Evolutionary conservation across 768 basidiomycete genomes (phyloP).

Genomic region (Rhizopogon vulgaris): DNA sequence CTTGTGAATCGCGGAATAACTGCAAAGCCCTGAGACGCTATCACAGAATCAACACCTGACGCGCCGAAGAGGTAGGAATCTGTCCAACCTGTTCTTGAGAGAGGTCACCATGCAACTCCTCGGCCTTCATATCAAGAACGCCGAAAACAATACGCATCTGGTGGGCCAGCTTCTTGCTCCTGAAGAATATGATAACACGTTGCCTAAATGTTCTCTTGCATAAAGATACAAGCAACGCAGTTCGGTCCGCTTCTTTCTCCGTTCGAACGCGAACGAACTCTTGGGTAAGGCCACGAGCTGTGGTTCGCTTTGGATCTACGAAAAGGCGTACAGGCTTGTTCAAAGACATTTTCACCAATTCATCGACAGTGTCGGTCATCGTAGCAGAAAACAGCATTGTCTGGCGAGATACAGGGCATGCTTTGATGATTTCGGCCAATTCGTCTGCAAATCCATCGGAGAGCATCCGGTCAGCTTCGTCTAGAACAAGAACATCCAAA

Average conservation of each 20-base stretch:
- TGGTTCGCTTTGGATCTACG: slow-evolving; percentile 88
- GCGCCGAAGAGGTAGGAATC: neutral
- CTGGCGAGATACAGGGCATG: slow-evolving; percentile 83
- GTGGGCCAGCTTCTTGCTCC: slow-evolving; percentile 96
- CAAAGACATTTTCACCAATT: slow-evolving; percentile 86
- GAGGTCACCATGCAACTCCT: slow-evolving; percentile 92
- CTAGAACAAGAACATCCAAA: slow-evolving; percentile 88
- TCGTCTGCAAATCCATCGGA: slow-evolving; percentile 95
- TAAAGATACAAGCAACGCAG: slow-evolving; percentile 69
- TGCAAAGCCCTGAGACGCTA: slow-evolving; percentile 85
- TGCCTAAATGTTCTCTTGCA: slow-evolving; percentile 86
- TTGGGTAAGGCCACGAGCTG: slow-evolving; percentile 81
- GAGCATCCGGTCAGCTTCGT: slow-evolving; percentile 98
- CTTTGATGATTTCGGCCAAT: slow-evolving; percentile 85
- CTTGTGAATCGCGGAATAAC: slow-evolving; percentile 78
- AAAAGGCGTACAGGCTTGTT: slow-evolving; percentile 92
- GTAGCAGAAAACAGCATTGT: slow-evolving; percentile 99
- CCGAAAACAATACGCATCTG: slow-evolving; percentile 94
- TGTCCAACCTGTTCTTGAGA: slow-evolving; percentile 83
- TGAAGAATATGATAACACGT: slow-evolving; percentile 86
- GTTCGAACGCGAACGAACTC: slow-evolving; percentile 93
- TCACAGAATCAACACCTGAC: slow-evolving; percentile 2
- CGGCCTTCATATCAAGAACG: slow-evolving; percentile 81
- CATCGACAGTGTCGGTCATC: slow-evolving; percentile 95
- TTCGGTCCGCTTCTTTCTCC: slow-evolving; percentile 69